A percentile compares a stretch with the other conserved stretches of the same genome.
These are phyloP conservation scores for Apophysomyces sp. DNA, from an alignment of 371 early-diverging fungal genomes.

Conservation along the genomic window DNA sequence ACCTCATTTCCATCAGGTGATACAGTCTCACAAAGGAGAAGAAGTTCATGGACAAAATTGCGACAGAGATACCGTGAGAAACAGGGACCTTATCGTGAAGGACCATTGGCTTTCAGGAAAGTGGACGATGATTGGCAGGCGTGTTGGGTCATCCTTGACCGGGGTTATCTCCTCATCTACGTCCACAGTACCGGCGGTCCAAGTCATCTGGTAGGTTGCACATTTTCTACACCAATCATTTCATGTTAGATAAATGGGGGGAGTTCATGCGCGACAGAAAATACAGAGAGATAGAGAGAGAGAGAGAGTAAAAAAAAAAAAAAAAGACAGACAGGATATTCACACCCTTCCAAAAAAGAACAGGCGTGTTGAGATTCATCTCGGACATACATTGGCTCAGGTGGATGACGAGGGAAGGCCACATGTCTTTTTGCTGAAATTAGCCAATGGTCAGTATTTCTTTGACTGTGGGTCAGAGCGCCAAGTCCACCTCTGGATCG, in stretches of 20 bases:
- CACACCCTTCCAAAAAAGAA: neutral
- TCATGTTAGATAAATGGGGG: neutral
- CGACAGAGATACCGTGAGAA: conserved; percentile 14
- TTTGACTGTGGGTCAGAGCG: conserved; percentile 26
- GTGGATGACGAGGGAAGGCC: conserved; percentile 5
- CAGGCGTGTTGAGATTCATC: conserved; percentile 3
- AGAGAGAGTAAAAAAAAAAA: neutral
- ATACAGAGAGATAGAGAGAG: no score
- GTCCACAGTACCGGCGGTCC: neutral
- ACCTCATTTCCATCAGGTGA: conserved; percentile 3
- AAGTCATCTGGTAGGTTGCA: neutral
- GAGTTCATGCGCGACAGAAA: neutral
- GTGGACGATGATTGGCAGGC: conserved; percentile 15
- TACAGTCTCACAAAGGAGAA: neutral
- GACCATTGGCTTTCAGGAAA: conserved; percentile 18
- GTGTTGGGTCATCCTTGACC: conserved; percentile 27
- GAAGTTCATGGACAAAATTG: conserved; percentile 17
- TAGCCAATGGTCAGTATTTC: conserved; percentile 15
- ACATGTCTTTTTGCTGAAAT: conserved; percentile 14
- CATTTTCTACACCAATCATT: neutral
- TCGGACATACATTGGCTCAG: conserved; percentile 12
- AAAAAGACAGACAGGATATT: neutral
- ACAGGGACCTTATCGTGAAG: conserved; percentile 24
- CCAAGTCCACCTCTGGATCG: conserved; percentile 19
- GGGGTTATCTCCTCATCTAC: conserved; percentile 24